Conservation (phyloP, 768 basidiomycete genomes). For the Lactarius pseudohatsudake region DNA sequence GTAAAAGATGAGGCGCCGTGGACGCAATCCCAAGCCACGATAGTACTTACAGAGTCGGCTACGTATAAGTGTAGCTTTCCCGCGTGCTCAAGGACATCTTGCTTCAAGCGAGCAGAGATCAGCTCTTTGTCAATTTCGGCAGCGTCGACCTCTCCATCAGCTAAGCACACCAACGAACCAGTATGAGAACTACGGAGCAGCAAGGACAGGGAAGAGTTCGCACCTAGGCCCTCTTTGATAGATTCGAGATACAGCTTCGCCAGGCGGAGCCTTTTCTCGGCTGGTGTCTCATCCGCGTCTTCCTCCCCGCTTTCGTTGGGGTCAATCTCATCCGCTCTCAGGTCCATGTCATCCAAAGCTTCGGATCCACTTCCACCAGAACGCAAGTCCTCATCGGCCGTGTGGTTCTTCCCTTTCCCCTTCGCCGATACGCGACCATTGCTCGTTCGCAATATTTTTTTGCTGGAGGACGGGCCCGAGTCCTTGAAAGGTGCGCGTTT, state of each 20-base stretch:
- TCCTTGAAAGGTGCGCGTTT: conserved; percentile 47
- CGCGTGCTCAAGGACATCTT: conserved; percentile 88
- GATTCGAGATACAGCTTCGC: conserved; percentile 88
- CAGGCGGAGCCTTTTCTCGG: conserved; percentile 86
- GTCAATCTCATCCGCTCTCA: conserved; percentile 55
- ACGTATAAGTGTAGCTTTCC: conserved; percentile 85
- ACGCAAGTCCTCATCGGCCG: conserved; percentile 60
- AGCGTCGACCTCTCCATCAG: conserved; percentile 91
- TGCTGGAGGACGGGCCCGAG: conserved; percentile 35
- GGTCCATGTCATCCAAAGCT: conserved; percentile 74
- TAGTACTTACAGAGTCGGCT: conserved; percentile 60
- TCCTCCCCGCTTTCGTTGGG: conserved; percentile 73
- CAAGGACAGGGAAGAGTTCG: conserved; percentile 32
- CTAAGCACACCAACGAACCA: conserved; percentile 36
- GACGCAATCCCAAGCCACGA: neutral
- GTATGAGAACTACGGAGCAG: neutral
- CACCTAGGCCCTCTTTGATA: conserved; percentile 71
- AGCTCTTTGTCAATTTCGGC: conserved; percentile 94
- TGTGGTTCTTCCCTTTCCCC: conserved; percentile 31
- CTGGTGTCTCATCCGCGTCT: conserved; percentile 86
- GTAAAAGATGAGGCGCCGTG: conserved; percentile 1
- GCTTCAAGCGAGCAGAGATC: conserved; percentile 84
- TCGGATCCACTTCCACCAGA: conserved; percentile 54
- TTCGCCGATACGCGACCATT: conserved; percentile 28
- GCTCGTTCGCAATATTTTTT: conserved; percentile 35